Conservation (phyloP, 768 basidiomycete species). For the Erythrobasidium yunnanense region DNA sequence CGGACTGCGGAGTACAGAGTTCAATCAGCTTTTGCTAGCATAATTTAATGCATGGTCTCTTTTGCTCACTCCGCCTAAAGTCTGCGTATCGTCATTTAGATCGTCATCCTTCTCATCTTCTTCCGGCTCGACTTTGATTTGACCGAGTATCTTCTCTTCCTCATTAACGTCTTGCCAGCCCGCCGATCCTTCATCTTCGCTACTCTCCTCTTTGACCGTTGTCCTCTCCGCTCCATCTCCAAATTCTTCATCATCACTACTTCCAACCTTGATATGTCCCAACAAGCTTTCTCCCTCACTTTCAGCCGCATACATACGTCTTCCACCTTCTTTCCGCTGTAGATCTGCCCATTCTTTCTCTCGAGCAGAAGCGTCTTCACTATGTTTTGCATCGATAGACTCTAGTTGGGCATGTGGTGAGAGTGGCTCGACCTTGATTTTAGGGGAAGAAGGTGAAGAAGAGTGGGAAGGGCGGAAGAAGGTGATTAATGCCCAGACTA, state of each 20-base stretch:
- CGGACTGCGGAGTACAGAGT: too few relatives aligned
- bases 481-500: conserved; percentile 6
- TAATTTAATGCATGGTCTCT: too few relatives aligned
- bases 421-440: not conserved
- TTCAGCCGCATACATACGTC: not conserved
- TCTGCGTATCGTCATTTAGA: not conserved
- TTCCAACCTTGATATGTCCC: not conserved
- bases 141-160: too few relatives aligned
- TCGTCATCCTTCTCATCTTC: not conserved
- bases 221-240: not conserved
- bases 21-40: too few relatives aligned
- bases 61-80: too few relatives aligned
- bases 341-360: not conserved
- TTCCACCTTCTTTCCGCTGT: not conserved
- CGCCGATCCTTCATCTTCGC: not conserved
- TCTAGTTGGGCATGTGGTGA: not conserved
- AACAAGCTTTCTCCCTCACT: not conserved
- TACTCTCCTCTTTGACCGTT: not conserved
- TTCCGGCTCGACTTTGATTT: too few relatives aligned
- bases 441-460: not conserved
- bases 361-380: not conserved
- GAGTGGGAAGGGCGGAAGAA: not conserved
- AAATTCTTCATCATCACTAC: not conserved
- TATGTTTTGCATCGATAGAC: not conserved
- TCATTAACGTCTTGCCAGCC: not conserved